Base-by-base conservation (phyloP, 1,284 basidiomycete genomes). In the Chiua sp. region DNA sequence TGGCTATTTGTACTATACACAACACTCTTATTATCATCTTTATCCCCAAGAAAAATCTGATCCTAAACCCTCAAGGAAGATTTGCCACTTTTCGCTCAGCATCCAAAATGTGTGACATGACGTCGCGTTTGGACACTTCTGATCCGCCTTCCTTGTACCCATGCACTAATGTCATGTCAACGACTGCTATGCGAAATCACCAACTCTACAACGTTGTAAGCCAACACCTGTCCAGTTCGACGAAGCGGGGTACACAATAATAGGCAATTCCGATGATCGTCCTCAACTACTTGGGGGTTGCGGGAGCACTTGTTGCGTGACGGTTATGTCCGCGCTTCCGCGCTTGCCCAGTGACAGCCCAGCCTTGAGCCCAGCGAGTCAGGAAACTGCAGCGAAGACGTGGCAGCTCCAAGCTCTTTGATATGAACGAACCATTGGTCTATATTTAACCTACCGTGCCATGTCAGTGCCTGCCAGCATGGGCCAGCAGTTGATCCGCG, bases 1-100 rank as follows among this genome's bases (percentile, higher is more conserved):
- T 65, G 53, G 53, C 55, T 57, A 56, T 61, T 53, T 70, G 69
- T 72, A 70, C 54, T 53, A 59, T 39, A 39, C 37, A 39, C 64
- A 59, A 39, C 55, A 47, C 59, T 55, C 44, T 68, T 55, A 67
- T 61, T 55, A 56, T 66, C 61, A 56, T 65, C 63, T 48, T 47
- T 57, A 47, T 58, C 32, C 28, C 8, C 20, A 47, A 33, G 53
- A 63, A 56, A 30, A 53, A 49, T 56, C 65, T 52, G 63, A 6
- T 55, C 42, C 53, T 16, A 50, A 56, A 53, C 10, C 32, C 18
- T 39, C 44, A 51, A 60, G 48, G 47, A 50, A 49, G 57, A 35
- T 37, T 5, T 22, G 35, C 30, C 18, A 12, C 39, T 30, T 22
- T 20, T 47, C 44, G 16, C 35, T 39, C 37, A 42, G 22, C 7